Evolutionary conservation across 1,284 basidiomycete species (phyloP).

Genomic region (Athelia sp.): DNA sequence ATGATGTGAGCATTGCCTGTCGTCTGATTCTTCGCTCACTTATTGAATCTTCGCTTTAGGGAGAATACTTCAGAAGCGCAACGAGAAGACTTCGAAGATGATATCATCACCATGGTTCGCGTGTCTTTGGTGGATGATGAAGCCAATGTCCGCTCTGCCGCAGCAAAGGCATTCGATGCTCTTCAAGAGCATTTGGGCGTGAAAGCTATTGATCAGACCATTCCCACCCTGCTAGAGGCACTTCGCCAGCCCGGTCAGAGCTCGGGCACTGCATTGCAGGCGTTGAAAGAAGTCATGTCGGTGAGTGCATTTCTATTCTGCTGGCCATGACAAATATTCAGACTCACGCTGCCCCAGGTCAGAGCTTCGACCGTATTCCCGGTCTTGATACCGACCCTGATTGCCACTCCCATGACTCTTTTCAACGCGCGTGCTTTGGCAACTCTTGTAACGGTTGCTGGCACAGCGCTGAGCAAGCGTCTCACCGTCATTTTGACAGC

Average conservation of each 20-base stretch:
- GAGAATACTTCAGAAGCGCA: constrained; percentile 83
- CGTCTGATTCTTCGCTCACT: background rate
- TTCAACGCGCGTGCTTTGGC: constrained; percentile 96
- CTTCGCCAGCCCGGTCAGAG: constrained; percentile 86
- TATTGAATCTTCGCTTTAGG: constrained; percentile 33
- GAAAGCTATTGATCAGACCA: constrained; percentile 94
- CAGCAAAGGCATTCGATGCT: constrained; percentile 91
- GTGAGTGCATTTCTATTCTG: constrained; percentile 42
- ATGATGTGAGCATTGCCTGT: constrained; percentile 59
- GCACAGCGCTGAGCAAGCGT: constrained; percentile 81
- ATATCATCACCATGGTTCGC: constrained; percentile 85
- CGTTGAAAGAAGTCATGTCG: constrained; percentile 91
- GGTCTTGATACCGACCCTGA: constrained; percentile 93
- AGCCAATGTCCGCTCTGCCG: constrained; percentile 83
- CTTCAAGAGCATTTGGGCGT: constrained; percentile 88
- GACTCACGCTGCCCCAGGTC: constrained; percentile 42
- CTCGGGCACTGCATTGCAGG: constrained; percentile 93
- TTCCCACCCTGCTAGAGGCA: constrained; percentile 92
- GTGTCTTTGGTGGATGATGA: constrained; percentile 87
- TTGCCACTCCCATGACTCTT: constrained; percentile 84
- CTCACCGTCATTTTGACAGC: constrained; percentile 74
- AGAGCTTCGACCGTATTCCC: constrained; percentile 95
- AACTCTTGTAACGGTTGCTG: constrained; percentile 91
- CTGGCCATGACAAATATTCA: background rate
- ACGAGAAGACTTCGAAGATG: constrained; percentile 87